Evolutionary conservation across 2,329 filamentous ascomycete species (phyloP).

Genomic region (Myriosclerotinia curreyana): DNA sequence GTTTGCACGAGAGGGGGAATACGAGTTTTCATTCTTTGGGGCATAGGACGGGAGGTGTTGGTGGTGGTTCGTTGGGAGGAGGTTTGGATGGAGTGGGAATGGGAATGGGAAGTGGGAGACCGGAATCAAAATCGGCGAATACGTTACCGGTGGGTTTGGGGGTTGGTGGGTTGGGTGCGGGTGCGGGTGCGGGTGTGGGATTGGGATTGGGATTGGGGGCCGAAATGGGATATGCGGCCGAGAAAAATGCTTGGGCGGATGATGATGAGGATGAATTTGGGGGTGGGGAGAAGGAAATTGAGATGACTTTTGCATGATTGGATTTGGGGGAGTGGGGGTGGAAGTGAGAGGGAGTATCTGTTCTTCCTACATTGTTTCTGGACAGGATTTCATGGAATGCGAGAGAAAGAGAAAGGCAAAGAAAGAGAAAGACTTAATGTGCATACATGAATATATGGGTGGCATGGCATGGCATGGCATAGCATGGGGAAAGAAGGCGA

Average conservation of each 20-base stretch:
- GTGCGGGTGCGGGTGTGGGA: slow-evolving; percentile 1
- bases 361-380: background rate
- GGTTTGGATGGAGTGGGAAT: slow-evolving; percentile 14
- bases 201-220: slow-evolving; percentile 13
- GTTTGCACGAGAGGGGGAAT: background rate
- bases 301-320: slow-evolving; percentile 67
- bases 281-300: slow-evolving; percentile 71
- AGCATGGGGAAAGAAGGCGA: background rate
- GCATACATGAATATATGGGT: slow-evolving; percentile 12
- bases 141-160: slow-evolving; percentile 42
- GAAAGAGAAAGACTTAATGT: slow-evolving; percentile 5
- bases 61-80: background rate
- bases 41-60: background rate
- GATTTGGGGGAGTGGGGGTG: background rate
- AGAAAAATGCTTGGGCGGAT: slow-evolving; percentile 67
- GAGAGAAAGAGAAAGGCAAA: background rate
- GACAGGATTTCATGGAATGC: background rate
- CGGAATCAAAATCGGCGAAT: slow-evolving; percentile 46
- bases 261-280: slow-evolving; percentile 67
- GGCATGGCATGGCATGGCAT: background rate
- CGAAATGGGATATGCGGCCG: slow-evolving; percentile 3
- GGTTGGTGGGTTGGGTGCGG: background rate
- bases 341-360: background rate
- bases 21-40: slow-evolving; percentile 12
- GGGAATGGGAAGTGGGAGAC: slow-evolving; percentile 33